phyloP scores from a whole-genome alignment of 805 yeast species.

The Starmerella floris region DNA sequence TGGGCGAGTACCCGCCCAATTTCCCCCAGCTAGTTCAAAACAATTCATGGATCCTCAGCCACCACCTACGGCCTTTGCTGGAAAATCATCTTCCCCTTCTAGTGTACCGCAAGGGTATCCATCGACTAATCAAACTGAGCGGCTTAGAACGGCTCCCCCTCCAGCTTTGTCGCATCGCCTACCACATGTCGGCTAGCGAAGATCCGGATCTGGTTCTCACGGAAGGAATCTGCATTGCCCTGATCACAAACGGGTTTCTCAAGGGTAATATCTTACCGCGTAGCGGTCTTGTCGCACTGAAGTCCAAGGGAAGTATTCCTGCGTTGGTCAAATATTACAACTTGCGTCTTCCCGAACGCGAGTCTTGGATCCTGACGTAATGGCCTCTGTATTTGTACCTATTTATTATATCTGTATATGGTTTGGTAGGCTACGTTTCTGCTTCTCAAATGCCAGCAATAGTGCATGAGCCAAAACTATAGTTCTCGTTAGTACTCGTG shows the following conservation, averaged over 20 bases:
- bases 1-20: conserved; percentile 32
- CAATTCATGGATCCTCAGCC: conserved; percentile 21
- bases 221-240: conserved; percentile 26
- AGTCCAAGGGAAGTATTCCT: conserved; percentile 20
- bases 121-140: conserved; percentile 9
- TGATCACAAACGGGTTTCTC: conserved; percentile 28
- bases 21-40: conserved; percentile 28
- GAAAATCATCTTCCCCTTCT: conserved; percentile 22
- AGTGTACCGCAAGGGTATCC: conserved; percentile 24
- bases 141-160: conserved; percentile 2
- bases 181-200: conserved; percentile 3
- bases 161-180: conserved; percentile 5
- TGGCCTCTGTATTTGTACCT: no score
- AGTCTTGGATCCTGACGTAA: conserved; percentile 8
- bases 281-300: conserved; percentile 16
- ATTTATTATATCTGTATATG: neutral
- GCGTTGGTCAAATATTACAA: neutral
- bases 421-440: neutral
- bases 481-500: no score
- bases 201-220: conserved; percentile 20
- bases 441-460: neutral
- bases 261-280: conserved; percentile 27
- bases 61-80: conserved; percentile 23
- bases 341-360: conserved; percentile 3
- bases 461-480: no score